Evolutionary conservation across 106 monocot genomes (phyloP).

Genomic region (Dendrobium huoshanense): DNA sequence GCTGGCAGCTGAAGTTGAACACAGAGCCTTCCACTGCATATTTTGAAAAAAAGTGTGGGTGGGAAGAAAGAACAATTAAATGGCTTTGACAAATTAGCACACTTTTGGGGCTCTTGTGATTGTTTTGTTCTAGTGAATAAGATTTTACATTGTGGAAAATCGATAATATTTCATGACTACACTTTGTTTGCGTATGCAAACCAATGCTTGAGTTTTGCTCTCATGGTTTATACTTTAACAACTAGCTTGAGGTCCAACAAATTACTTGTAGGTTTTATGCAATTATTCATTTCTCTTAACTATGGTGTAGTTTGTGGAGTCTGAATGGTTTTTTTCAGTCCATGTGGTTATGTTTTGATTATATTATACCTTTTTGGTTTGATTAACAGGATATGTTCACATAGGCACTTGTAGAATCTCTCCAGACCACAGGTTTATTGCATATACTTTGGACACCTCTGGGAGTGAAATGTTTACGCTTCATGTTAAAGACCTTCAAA

Average conservation of each 20-base stretch:
- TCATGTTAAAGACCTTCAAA: conserved; percentile 72
- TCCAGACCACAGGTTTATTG: conserved; percentile 80
- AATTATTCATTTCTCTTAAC: neutral
- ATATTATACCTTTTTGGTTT: conserved; percentile 4
- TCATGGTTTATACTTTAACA: neutral
- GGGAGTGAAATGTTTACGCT: conserved; percentile 71
- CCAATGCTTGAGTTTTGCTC: neutral
- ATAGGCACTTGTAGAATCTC: conserved; percentile 85
- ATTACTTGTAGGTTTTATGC: neutral
- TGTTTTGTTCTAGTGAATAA: neutral
- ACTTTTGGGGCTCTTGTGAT: neutral
- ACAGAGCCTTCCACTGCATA: neutral
- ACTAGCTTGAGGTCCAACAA: neutral
- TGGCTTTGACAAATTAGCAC: neutral
- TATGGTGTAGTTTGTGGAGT: neutral
- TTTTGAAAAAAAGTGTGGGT: neutral
- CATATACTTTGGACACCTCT: conserved; percentile 79
- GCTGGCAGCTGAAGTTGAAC: neutral
- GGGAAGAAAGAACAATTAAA: neutral
- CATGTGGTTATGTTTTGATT: conserved; percentile 4
- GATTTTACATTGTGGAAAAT: neutral
- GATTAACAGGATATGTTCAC: conserved; percentile 86
- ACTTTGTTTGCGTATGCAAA: neutral
- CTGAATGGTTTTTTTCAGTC: neutral
- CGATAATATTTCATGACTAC: neutral